These are phyloP conservation scores for Perilla frutescens DNA, from an alignment of 257 asterid species.

Conservation along the genomic window DNA sequence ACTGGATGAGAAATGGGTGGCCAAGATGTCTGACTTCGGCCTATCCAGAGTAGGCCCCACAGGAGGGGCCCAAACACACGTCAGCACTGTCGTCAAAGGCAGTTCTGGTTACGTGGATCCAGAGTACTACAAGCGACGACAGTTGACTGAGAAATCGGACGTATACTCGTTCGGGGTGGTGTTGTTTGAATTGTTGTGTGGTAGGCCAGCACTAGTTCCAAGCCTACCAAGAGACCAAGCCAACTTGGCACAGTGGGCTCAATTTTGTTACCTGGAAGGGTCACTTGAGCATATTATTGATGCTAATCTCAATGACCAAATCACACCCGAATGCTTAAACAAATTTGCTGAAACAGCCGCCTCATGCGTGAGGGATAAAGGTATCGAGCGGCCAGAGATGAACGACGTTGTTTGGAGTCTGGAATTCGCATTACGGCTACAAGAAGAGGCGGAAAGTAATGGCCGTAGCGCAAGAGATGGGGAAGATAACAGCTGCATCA, in stretches of 20 bases:
- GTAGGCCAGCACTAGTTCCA: slow-evolving; percentile 46
- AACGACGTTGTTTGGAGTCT: slow-evolving; percentile 65
- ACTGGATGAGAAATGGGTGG: slow-evolving; percentile 61
- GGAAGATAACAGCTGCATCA: no score
- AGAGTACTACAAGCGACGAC: slow-evolving; percentile 58
- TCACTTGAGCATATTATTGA: background rate
- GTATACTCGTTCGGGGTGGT: slow-evolving; percentile 78
- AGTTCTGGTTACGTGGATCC: slow-evolving; percentile 73
- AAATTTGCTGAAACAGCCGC: background rate
- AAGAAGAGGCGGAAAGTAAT: slow-evolving; percentile 47
- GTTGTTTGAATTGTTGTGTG: slow-evolving; percentile 59
- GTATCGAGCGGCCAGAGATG: slow-evolving; percentile 59
- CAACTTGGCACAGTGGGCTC: slow-evolving; percentile 23
- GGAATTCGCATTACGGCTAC: slow-evolving; percentile 60
- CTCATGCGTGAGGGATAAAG: slow-evolving; percentile 48
- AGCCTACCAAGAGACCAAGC: slow-evolving; percentile 43
- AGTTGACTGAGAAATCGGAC: slow-evolving; percentile 66
- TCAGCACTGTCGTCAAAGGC: slow-evolving; percentile 73
- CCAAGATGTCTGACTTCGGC: slow-evolving; percentile 74
- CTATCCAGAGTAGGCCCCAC: slow-evolving; percentile 64
- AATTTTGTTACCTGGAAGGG: background rate
- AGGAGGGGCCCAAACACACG: slow-evolving; percentile 44
- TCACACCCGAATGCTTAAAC: background rate
- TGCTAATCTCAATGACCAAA: background rate
- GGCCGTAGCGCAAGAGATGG: background rate